These are phyloP conservation scores for Candida sphagnicola DNA, from an alignment of 805 yeast species.

Conservation along the genomic window DNA sequence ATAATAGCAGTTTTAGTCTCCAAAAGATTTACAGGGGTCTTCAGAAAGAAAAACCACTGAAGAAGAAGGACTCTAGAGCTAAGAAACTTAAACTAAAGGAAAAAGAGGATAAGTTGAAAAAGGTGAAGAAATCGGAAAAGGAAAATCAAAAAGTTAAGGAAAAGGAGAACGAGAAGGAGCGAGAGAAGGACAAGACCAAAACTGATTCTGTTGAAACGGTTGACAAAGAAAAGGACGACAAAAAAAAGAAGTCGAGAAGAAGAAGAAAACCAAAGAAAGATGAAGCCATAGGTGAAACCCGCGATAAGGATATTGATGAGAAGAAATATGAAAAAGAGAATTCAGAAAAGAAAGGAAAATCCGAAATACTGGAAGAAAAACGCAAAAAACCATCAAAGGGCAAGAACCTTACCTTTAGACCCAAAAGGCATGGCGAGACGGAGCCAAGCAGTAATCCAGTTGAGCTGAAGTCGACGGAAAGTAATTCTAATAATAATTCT, in stretches of 20 bases:
- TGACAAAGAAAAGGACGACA: neutral
- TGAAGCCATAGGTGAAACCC: neutral
- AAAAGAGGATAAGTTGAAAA: neutral
- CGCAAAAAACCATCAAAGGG: neutral
- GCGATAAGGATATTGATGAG: neutral
- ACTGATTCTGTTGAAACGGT: neutral
- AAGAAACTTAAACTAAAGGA: neutral
- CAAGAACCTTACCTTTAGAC: neutral
- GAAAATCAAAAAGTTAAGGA: neutral
- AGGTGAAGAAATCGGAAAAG: conserved; percentile 1
- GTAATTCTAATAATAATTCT: neutral
- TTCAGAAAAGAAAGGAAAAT: neutral
- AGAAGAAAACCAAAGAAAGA: conserved; percentile 4
- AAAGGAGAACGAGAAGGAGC: neutral
- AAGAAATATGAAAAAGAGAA: neutral
- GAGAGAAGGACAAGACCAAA: neutral
- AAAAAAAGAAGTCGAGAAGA: neutral
- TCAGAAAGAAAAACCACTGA: neutral
- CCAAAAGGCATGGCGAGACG: neutral
- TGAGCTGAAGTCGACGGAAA: too few relatives aligned
- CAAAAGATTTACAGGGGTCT: conserved; percentile 8
- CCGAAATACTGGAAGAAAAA: neutral
- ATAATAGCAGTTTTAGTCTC: conserved; percentile 8
- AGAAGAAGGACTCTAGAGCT: neutral
- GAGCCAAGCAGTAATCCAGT: too few relatives aligned